These are phyloP conservation scores for Saturnispora bothae DNA, from an alignment of 805 yeast species.

Conservation along the genomic window DNA sequence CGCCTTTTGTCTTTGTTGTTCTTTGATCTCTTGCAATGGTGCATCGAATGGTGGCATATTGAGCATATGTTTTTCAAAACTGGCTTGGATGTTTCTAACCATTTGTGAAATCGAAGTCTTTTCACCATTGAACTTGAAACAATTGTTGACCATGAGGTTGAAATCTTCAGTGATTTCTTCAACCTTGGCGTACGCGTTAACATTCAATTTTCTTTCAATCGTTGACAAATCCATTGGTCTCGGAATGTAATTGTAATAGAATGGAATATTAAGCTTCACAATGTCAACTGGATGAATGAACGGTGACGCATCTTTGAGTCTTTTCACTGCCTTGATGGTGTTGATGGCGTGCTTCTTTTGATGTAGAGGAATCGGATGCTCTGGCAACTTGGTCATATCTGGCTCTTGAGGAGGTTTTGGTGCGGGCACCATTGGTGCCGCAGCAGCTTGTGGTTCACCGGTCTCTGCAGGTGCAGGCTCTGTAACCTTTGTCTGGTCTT, in stretches of 20 bases:
- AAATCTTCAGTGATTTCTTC: conserved; percentile 66
- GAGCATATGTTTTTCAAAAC: conserved; percentile 86
- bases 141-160: conserved; percentile 74
- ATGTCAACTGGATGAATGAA: conserved; percentile 86
- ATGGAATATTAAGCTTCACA: conserved; percentile 79
- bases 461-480: background rate
- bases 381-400: conserved; percentile 59
- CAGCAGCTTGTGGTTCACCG: conserved; percentile 2
- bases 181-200: conserved; percentile 62
- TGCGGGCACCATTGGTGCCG: conserved; percentile 43
- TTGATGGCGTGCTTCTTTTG: conserved; percentile 73
- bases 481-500: background rate
- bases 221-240: conserved; percentile 93
- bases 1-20: conserved; percentile 17
- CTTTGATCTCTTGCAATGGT: conserved; percentile 16
- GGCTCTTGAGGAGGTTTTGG: conserved; percentile 70
- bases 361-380: conserved; percentile 64
- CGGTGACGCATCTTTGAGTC: conserved; percentile 88
- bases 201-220: conserved; percentile 68
- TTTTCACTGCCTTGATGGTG: conserved; percentile 73
- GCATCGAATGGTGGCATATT: conserved; percentile 69
- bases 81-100: conserved; percentile 85
- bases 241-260: conserved; percentile 71
- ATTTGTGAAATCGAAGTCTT: conserved; percentile 76
- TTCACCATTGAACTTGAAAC: conserved; percentile 77